Percentiles rank a stretch among this genome's conserved stretches.
Evolutionary conservation across 2,329 filamentous ascomycete species (phyloP).

Genomic region (Chalaropsis ovoidea): DNA sequence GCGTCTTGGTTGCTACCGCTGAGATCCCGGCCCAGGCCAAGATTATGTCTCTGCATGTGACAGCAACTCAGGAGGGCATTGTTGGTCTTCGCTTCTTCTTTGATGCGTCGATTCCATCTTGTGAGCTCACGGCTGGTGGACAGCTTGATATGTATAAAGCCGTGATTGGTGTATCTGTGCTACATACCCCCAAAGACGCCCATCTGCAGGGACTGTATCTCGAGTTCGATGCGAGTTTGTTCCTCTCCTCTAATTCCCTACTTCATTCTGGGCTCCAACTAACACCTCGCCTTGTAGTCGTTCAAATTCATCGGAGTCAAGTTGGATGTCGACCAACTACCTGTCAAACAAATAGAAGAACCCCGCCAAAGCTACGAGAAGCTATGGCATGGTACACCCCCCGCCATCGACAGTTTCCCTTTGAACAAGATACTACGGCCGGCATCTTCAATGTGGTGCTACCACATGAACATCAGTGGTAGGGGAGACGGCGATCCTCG

Average conservation of each 20-base stretch:
- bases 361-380: background rate
- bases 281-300: background rate
- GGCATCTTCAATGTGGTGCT: conserved; percentile 2
- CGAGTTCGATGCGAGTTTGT: background rate
- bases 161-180: background rate
- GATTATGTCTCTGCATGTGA: background rate
- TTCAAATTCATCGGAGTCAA: background rate
- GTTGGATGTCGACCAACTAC: background rate
- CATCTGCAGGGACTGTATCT: background rate
- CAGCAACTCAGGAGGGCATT: conserved; percentile 3
- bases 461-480: conserved; percentile 5
- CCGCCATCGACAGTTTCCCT: background rate
- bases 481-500: background rate
- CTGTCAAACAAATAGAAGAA: background rate
- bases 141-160: background rate
- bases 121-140: background rate
- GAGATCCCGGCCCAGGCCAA: background rate
- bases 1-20: background rate
- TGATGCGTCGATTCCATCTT: background rate
- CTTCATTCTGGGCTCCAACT: background rate
- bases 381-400: background rate
- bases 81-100: background rate
- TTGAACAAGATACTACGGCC: background rate
- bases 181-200: background rate
- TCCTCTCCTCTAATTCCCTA: background rate